Conservation (phyloP, 2,329 filamentous ascomycete genomes). For the Apiospora arundinis region DNA sequence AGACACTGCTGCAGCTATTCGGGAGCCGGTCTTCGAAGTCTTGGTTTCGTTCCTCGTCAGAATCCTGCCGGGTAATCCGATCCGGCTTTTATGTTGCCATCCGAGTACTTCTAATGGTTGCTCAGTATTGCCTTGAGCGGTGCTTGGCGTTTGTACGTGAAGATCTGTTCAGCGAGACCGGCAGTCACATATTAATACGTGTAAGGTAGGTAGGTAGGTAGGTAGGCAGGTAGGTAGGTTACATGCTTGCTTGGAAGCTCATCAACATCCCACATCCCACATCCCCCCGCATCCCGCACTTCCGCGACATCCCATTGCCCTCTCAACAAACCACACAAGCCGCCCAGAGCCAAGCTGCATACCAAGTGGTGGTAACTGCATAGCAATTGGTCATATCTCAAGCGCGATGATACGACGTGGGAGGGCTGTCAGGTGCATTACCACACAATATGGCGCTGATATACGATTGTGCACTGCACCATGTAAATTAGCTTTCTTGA, state of each 20-base stretch:
- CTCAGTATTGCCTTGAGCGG: too few relatives aligned
- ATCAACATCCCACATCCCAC: conserved; percentile 1
- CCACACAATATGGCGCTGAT: not conserved
- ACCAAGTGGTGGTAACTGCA: not conserved
- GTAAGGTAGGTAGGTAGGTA: not conserved
- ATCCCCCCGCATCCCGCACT: not conserved
- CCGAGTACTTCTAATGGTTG: not conserved
- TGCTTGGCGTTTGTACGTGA: too few relatives aligned
- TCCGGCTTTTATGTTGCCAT: too few relatives aligned
- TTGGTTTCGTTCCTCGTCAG: too few relatives aligned
- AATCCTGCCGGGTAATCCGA: not conserved
- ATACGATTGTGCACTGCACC: not conserved
- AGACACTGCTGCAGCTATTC: not conserved
- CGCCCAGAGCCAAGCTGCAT: not conserved
- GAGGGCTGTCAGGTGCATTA: not conserved
- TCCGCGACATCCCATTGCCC: not conserved
- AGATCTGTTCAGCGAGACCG: too few relatives aligned
- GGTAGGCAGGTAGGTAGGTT: not conserved
- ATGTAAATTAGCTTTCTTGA: not conserved
- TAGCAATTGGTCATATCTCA: not conserved
- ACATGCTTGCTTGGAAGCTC: not conserved
- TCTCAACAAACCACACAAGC: not conserved
- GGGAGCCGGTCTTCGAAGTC: not conserved
- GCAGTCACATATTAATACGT: not conserved
- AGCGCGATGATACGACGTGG: not conserved